Evolutionary conservation across 768 basidiomycete species (phyloP), one percentile per base, ranked within the genome.

Genomic region (Termitomyces sp.): DNA sequence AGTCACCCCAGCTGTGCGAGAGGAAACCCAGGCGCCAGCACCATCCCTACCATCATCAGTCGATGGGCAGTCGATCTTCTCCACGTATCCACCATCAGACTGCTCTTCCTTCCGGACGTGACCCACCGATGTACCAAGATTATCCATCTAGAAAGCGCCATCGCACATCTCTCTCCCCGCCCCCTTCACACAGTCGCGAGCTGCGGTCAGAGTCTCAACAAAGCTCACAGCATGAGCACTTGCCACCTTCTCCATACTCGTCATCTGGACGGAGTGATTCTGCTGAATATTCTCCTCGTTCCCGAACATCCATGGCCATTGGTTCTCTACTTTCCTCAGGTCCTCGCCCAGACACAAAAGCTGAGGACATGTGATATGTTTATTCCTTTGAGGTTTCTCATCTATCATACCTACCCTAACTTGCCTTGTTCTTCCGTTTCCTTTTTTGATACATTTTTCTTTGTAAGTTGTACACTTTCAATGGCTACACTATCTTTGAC

Each of bases 241-340:
- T 86, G 13, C 86, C 88, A 2, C 87, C 86, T 4, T 90, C 88
- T 7, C 87, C 90, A 1, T 88, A 87, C 66, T 87, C 86, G 26
- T 87, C 87, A 16, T 82, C 86, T 15, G 80, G 82, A 37, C 68
- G 75, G 64, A 86, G 86, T 57, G 81, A 84, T 56, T 85, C 86
- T 16, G 82, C 82, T 50, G 84, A 84, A 60, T 86, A 81, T 64
- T 90, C 88, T 1, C 87, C 88, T 45, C 81, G 85, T 49, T 84
- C 87, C 54, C 77, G 85, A 56, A 82, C 82, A 16, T 85, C 86
- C 37, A 92, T 92, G 90, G 84, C 87, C 45, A 91, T 92, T 63
- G 88, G 86, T 28, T 88, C 88, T 1, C 72, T 92, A 31, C 77
- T 90, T 24, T 82, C 85, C 20, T 58, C 75, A 65, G 64, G 81